Percentiles rank a stretch among this genome's conserved stretches.
Conservation (phyloP, 2,329 filamentous ascomycete genomes). For the Bipolaris oryzae region DNA sequence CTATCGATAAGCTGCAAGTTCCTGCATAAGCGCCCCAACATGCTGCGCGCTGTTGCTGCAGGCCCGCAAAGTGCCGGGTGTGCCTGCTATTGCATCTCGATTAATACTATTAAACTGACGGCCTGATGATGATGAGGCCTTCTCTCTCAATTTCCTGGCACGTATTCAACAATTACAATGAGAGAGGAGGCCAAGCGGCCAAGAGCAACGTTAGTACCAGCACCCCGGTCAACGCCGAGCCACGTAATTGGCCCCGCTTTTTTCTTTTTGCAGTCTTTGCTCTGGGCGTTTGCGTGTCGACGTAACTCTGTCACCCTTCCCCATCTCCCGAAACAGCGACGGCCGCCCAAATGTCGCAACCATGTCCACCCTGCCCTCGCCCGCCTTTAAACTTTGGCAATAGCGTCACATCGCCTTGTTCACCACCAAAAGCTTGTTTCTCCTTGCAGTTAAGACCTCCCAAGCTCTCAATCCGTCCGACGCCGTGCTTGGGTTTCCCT, state of each 20-base stretch:
- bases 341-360: neutral
- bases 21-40: conserved; percentile 27
- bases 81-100: neutral
- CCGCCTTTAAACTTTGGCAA: neutral
- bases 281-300: too few species aligned
- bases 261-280: neutral
- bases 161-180: too few species aligned
- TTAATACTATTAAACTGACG: neutral
- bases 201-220: neutral
- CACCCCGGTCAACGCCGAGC: neutral
- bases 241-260: conserved; percentile 14
- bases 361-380: too few species aligned
- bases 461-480: neutral
- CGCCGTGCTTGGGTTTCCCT: too few species aligned
- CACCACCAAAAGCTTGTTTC: neutral
- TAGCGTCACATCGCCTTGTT: neutral
- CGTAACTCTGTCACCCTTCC: too few species aligned
- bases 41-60: conserved; percentile 2
- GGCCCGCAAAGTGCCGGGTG: neutral
- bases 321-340: neutral
- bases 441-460: neutral
- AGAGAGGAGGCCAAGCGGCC: neutral
- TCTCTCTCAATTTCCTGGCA: neutral
- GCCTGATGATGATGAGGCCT: neutral
- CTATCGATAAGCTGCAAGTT: conserved; percentile 20